These are phyloP conservation scores for Hanseniaspora osmophila DNA, from an alignment of 805 yeast species.

Conservation along the genomic window DNA sequence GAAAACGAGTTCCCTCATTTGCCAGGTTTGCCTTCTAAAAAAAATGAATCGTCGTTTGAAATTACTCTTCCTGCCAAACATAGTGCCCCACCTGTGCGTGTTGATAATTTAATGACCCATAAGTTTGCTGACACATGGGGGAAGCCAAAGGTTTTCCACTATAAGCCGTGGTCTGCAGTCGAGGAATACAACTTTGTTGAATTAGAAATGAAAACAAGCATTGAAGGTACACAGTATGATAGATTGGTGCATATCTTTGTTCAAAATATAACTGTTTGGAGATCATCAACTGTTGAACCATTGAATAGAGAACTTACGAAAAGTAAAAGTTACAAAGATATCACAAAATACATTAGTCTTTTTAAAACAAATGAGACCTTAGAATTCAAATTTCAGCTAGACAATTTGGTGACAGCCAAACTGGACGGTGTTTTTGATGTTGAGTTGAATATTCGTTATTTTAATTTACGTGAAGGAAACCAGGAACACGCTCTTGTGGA, in stretches of 20 bases:
- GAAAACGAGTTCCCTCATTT: neutral
- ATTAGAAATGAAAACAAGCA: constrained; percentile 36
- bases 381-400: constrained; percentile 43
- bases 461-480: constrained; percentile 18
- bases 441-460: constrained; percentile 38
- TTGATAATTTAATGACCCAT: constrained; percentile 29
- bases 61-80: neutral
- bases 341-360: constrained; percentile 38
- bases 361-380: constrained; percentile 26
- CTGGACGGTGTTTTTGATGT: constrained; percentile 50
- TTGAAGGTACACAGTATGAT: constrained; percentile 50
- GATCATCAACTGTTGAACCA: constrained; percentile 79
- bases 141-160: constrained; percentile 29
- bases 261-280: constrained; percentile 58
- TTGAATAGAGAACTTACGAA: constrained; percentile 29
- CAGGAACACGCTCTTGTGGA: constrained; percentile 5
- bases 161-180: constrained; percentile 31
- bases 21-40: neutral
- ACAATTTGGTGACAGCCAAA: constrained; percentile 40
- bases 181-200: constrained; percentile 38
- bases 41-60: constrained; percentile 1
- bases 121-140: constrained; percentile 52
- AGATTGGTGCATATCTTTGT: constrained; percentile 50
- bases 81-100: constrained; percentile 19
- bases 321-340: constrained; percentile 46